Base-by-base conservation (phyloP, 345 rosid genomes). In the Aegle marmelos region DNA sequence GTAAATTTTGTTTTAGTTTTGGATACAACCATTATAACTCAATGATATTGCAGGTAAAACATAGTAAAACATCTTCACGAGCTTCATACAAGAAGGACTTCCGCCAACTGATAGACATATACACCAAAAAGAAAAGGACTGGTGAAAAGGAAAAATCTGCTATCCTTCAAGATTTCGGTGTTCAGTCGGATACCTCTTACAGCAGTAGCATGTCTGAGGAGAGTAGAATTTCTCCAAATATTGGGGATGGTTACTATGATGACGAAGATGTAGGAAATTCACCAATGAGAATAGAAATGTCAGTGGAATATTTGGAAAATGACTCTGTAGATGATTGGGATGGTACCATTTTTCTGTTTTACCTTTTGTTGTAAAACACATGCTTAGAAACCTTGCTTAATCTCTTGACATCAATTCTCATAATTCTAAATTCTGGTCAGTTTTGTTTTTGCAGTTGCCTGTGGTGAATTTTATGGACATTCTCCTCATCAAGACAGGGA, bases 321-420 rank as follows among this genome's bases (percentile, higher is more conserved):
- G 98, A 90, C 27, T 81, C 70, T 66, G 97, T 83, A 70, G 90
- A 91, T 90, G 95, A 95, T 76, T 91, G 93, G 94, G 98, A 95
- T 79, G 98, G 98, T 95, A 90, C 27, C 70, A 53, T 82, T 77
- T 74, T 81, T 80, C 70, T 78, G 13, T 72, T 58, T 16, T 30
- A n/a, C 67, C 63, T 22, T 66, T 78, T 34, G 59, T 73, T n/a
- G 33, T 50, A 45, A 45, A 45, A 33, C 68, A 57, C 34, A 57
- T 72, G 22, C 30, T 57, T 27, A 17, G 59, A 41, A 68, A 36
- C 68, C 19, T 71, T 63, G 41, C 57, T 37, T 61, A 62, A 57
- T 28, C 31, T 37, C 48, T 37, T 13, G 39, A 30, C 22, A 41
- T 77, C 57, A 24, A 53, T 57, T 48, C 7, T 33, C 48, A 72